These are phyloP conservation scores for Aechmea fasciata DNA, from an alignment of 176 grass and related monocot species.

Conservation along the genomic window DNA sequence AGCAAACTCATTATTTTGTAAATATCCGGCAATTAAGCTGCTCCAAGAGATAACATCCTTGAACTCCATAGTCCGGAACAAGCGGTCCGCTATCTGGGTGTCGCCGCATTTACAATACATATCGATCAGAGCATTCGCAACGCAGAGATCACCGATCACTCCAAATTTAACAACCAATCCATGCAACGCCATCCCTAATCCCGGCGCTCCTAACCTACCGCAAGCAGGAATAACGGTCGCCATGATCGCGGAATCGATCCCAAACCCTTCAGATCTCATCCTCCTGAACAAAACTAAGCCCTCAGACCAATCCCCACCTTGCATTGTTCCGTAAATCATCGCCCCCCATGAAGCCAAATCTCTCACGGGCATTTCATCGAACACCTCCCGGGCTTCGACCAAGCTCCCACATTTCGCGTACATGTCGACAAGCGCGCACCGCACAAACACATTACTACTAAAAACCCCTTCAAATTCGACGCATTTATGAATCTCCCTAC, in stretches of 20 bases:
- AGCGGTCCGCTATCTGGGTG: slow-evolving; percentile 16
- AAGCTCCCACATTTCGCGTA: slow-evolving; percentile 48
- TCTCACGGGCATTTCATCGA: slow-evolving; percentile 34
- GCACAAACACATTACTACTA: slow-evolving; percentile 32
- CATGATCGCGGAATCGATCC: slow-evolving; percentile 35
- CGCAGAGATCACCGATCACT: slow-evolving; percentile 24
- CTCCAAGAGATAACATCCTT: slow-evolving; percentile 62
- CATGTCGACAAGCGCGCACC: slow-evolving; percentile 52
- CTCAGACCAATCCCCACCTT: slow-evolving; percentile 23
- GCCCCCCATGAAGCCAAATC: slow-evolving; percentile 43
- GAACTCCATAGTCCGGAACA: slow-evolving; percentile 23
- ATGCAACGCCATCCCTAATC: slow-evolving; percentile 25
- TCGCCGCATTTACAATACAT: slow-evolving; percentile 53
- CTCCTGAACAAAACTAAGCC: slow-evolving; percentile 25
- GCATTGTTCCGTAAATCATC: slow-evolving; percentile 34
- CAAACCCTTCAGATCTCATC: slow-evolving; percentile 32
- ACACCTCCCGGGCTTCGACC: slow-evolving; percentile 33
- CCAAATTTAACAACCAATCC: slow-evolving; percentile 33
- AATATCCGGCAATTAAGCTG: slow-evolving; percentile 44
- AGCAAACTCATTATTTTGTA: slow-evolving; percentile 26
- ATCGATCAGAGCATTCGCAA: slow-evolving; percentile 47
- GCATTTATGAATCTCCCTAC: slow-evolving; percentile 13
- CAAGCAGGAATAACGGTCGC: slow-evolving; percentile 46
- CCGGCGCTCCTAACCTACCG: slow-evolving; percentile 26
- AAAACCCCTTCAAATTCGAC: neutral